These are phyloP conservation scores for Aureobasidium sp. DNA, from an alignment of 2,329 filamentous ascomycete genomes.

Conservation along the genomic window DNA sequence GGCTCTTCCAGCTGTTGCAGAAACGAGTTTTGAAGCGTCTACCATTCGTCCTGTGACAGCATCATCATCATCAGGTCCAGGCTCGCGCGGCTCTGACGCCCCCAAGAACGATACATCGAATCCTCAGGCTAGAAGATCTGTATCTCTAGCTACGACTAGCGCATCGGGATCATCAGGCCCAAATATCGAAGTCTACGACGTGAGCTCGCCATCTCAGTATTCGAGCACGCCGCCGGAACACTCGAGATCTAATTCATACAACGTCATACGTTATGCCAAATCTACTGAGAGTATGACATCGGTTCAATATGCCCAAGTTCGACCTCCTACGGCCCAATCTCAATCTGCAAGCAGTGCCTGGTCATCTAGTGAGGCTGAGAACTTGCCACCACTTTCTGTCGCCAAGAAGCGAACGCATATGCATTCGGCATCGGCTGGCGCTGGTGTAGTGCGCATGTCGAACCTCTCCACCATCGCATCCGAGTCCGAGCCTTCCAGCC, in stretches of 20 bases:
- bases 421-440: constrained; percentile 16
- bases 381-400: constrained; percentile 28
- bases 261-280: constrained; percentile 17
- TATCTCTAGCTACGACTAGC: neutral
- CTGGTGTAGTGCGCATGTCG: neutral
- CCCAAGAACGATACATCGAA: neutral
- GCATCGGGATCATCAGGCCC: constrained; percentile 1
- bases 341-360: constrained; percentile 17
- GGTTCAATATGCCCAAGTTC: constrained; percentile 16
- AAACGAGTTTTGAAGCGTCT: constrained; percentile 7
- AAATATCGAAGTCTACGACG: constrained; percentile 1
- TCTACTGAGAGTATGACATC: constrained; percentile 15
- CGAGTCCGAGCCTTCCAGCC: constrained; percentile 22
- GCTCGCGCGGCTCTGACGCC: neutral
- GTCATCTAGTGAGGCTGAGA: constrained; percentile 20
- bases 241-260: constrained; percentile 14
- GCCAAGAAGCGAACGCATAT: constrained; percentile 25
- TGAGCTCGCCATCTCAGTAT: constrained; percentile 10
- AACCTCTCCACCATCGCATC: constrained; percentile 32
- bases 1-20: constrained; percentile 14
- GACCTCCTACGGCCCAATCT: constrained; percentile 16
- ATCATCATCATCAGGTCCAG: constrained; percentile 2
- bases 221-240: constrained; percentile 7
- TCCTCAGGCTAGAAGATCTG: neutral
- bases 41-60: constrained; percentile 7